Evolutionary conservation across 2,329 filamentous ascomycete species (phyloP).

Genomic region (Diaporthe citriasiana): DNA sequence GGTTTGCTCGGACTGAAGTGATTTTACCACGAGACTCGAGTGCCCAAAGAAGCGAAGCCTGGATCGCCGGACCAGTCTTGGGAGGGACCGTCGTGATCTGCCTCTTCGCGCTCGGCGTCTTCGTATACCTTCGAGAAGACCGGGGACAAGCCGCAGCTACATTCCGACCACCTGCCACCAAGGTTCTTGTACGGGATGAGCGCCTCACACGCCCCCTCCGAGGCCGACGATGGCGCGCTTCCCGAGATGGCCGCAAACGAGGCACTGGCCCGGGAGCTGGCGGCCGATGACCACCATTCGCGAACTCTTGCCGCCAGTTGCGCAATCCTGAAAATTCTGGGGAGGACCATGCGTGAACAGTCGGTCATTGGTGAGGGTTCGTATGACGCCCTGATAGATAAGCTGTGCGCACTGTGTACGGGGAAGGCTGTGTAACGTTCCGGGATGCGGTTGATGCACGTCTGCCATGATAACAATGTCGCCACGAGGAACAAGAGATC

Average conservation of each 20-base stretch:
- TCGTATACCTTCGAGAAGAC: background rate
- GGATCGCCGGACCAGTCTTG: slow-evolving; percentile 28
- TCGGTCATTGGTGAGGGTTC: background rate
- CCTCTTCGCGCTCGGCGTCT: background rate
- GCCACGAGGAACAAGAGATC: background rate
- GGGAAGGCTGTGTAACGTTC: too few relatives aligned
- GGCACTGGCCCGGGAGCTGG: background rate
- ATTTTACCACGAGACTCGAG: background rate
- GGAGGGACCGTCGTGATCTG: background rate
- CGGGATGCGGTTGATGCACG: background rate
- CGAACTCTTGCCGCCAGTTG: background rate
- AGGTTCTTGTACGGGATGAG: background rate
- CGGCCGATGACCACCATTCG: background rate
- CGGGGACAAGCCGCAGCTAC: slow-evolving; percentile 11
- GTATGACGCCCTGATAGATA: background rate
- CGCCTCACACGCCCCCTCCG: background rate
- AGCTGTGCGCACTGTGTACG: background rate
- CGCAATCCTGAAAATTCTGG: background rate
- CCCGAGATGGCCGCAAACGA: slow-evolving; percentile 12
- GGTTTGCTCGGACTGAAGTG: background rate
- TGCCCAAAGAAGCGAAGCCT: slow-evolving; percentile 13
- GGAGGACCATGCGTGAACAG: background rate
- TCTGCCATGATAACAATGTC: background rate
- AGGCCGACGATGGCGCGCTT: background rate
- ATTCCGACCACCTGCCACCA: slow-evolving; percentile 8